These are phyloP conservation scores for Chrysoporthe deuterocubensis DNA, from an alignment of 2,329 filamentous ascomycete species.

Conservation along the genomic window DNA sequence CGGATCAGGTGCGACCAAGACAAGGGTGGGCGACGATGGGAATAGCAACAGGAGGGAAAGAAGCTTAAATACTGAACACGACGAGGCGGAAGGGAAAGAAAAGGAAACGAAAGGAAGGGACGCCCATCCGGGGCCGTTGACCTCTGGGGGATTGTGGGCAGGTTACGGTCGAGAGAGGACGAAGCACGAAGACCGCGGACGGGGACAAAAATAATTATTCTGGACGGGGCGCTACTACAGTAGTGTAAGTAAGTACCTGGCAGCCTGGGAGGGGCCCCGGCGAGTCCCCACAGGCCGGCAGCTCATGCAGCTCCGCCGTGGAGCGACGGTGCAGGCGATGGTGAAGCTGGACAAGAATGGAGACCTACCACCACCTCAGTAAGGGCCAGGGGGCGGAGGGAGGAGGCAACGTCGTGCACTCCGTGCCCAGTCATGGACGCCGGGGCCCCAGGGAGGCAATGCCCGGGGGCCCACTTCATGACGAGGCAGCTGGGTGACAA, in stretches of 20 bases:
- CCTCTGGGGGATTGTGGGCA: background rate
- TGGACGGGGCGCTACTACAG: conserved; percentile 3
- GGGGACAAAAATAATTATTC: conserved; percentile 11
- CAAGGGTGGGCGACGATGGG: background rate
- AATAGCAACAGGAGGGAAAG: conserved; percentile 1
- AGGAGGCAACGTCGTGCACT: conserved; percentile 18
- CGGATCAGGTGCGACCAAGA: conserved; percentile 7
- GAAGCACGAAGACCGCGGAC: conserved; percentile 11
- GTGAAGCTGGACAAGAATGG: conserved; percentile 19
- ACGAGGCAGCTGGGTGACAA: conserved; percentile 21
- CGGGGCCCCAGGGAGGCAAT: conserved; percentile 6
- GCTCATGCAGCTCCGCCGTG: conserved; percentile 12
- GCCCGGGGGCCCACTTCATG: conserved; percentile 19
- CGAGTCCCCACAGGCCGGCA: conserved; percentile 15
- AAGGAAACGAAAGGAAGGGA: background rate
- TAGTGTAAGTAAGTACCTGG: conserved; percentile 21
- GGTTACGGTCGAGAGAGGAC: conserved; percentile 5
- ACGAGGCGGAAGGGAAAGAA: too few relatives aligned
- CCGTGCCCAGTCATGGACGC: background rate
- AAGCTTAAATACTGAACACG: conserved; percentile 7
- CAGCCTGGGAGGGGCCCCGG: conserved; percentile 7
- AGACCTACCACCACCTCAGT: background rate
- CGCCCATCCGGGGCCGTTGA: background rate
- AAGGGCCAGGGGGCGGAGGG: background rate
- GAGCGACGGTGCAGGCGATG: background rate